Base-by-base conservation (phyloP, 2,329 filamentous ascomycete genomes). In the Trichoderma lentiforme region DNA sequence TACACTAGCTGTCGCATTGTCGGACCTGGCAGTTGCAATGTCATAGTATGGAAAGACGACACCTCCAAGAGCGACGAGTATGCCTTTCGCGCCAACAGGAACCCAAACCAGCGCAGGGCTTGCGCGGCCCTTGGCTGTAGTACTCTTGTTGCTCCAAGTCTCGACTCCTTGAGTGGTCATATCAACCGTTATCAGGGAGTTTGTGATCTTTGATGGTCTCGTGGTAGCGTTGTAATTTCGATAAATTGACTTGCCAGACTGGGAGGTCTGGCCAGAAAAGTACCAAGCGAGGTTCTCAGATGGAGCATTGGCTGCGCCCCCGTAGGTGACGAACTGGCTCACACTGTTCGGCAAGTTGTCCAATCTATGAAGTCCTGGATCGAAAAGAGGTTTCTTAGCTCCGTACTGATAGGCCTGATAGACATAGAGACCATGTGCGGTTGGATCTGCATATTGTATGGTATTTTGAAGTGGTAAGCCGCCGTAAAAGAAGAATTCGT, bases 41-140 rank as follows among this genome's bases (percentile, higher is more conserved):
- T 76, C 75, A 80, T 85, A 90, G 28, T 87, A 83, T 0, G 90
- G 90, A 77, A 88, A 84, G 0, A 85, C 88, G 3, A 93, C 93
- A 14, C 94, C 94, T 7, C 92, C 93, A 0, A 97, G 83, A 3
- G 92, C 92, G 1, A 97, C 86, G 9, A 97, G 84, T 58, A 96
- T 90, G 1, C 94, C 94, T 76, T 94, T 84, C 18, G 87, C 83
- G 3, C 93, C 92, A 58, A 94, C 93, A 1, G 94, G 94, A 1
- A 97, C 86, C 91, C 91, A 94, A 1, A 92, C 89, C 1, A 92
- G 82, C 72, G 92, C 90, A 0, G 90, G 85, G 74, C 87, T 89
- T 4, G 90, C 89, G 18, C 92, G 86, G 1, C 86, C 86, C 5
- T 82, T 79, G 7, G 91, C 82, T 4, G 86, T 3, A 93, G 78